A percentile compares a stretch with the other conserved stretches of the same genome.
Conservation (phyloP, 441 rosid genomes). For the Codiaeum variegatum region DNA sequence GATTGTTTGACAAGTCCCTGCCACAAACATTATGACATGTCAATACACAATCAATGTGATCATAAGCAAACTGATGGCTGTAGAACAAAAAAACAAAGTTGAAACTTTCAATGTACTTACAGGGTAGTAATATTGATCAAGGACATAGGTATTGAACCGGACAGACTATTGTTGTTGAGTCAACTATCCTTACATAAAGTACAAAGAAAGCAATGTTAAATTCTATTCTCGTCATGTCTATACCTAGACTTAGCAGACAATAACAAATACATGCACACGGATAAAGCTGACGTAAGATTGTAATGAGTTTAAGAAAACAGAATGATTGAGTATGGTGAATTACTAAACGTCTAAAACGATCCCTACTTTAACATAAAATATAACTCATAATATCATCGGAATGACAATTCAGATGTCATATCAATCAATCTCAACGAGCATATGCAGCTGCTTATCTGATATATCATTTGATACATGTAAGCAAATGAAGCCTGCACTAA, state of each 20-base stretch:
- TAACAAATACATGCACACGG: neutral
- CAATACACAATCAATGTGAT: neutral
- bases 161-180: slow-evolving; percentile 85
- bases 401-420: neutral
- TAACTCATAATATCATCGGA: neutral
- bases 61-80: slow-evolving; percentile 16
- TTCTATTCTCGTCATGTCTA: neutral
- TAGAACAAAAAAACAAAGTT: neutral
- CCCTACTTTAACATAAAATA: neutral
- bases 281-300: neutral
- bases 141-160: slow-evolving; percentile 82
- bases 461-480: neutral
- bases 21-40: slow-evolving; percentile 13
- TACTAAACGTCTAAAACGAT: neutral
- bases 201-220: slow-evolving; percentile 20
- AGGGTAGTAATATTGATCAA: slow-evolving; percentile 68
- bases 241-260: neutral
- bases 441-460: neutral
- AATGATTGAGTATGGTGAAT: neutral
- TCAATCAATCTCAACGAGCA: neutral
- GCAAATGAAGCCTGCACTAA: neutral
- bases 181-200: slow-evolving; percentile 62
- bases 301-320: neutral
- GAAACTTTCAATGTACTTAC: slow-evolving; percentile 43
- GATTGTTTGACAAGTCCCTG: slow-evolving; percentile 94